These are phyloP conservation scores for Boletellus deceptivus DNA, from an alignment of 1,284 basidiomycete species.

Conservation along the genomic window DNA sequence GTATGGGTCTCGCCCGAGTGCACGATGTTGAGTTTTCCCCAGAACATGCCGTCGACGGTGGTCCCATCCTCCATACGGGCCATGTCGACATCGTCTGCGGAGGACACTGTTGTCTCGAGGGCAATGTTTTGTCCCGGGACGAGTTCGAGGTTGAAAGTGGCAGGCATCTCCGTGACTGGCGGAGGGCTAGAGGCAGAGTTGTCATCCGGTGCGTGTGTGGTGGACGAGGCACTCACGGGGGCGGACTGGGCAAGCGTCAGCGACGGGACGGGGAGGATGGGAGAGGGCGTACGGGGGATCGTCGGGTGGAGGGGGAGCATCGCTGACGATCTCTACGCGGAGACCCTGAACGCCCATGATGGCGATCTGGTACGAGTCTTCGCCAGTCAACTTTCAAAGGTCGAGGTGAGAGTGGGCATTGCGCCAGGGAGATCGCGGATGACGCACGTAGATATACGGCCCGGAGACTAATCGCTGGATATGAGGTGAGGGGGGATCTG, in stretches of 20 bases:
- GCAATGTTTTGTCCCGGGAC: slow-evolving; percentile 70
- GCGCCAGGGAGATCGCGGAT: slow-evolving; percentile 11
- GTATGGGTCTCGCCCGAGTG: slow-evolving; percentile 72
- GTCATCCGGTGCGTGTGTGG: slow-evolving; percentile 1
- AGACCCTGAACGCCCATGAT: slow-evolving; percentile 73
- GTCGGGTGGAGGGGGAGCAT: slow-evolving; percentile 74
- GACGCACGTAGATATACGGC: slow-evolving; percentile 72
- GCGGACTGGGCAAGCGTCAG: slow-evolving; percentile 44
- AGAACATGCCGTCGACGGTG: slow-evolving; percentile 75
- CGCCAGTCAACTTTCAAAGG: slow-evolving; percentile 60
- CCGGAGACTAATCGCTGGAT: slow-evolving; percentile 69
- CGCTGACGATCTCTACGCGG: slow-evolving; percentile 77
- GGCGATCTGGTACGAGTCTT: slow-evolving; percentile 82
- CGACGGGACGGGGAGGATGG: slow-evolving; percentile 3
- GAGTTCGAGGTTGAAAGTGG: slow-evolving; percentile 75
- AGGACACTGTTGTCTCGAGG: slow-evolving; percentile 70
- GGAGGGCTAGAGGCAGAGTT: slow-evolving; percentile 53
- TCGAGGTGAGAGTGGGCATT: slow-evolving; percentile 18
- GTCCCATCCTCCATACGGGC: slow-evolving; percentile 84
- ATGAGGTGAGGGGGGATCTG: slow-evolving; percentile 15
- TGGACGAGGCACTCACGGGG: slow-evolving; percentile 56
- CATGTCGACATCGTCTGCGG: slow-evolving; percentile 78
- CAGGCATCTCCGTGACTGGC: slow-evolving; percentile 82
- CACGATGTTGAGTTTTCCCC: slow-evolving; percentile 79
- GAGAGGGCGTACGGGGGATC: slow-evolving; percentile 67